Conservation (phyloP, 495 filamentous ascomycete species). For the Patellaria atrata region DNA sequence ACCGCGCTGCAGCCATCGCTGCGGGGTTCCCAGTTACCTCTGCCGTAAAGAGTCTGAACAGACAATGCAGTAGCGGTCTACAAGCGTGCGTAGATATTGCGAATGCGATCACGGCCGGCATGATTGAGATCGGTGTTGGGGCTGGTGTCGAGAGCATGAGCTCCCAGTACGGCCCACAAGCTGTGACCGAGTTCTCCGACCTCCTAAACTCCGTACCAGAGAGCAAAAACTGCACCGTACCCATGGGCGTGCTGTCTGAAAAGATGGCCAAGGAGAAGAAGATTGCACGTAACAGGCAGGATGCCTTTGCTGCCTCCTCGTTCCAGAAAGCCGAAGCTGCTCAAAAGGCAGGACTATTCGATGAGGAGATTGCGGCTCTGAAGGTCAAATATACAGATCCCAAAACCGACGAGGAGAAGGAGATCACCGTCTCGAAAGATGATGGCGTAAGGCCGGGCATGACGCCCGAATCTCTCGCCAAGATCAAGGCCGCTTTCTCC, state of each 20-base stretch:
- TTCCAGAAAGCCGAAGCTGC: slow-evolving; percentile 82
- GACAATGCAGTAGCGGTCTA: slow-evolving; percentile 81
- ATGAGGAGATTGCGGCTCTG: slow-evolving; percentile 81
- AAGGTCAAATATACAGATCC: slow-evolving; percentile 75
- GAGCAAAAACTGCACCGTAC: slow-evolving; percentile 90
- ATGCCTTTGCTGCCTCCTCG: slow-evolving; percentile 75
- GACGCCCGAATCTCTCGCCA: slow-evolving; percentile 68
- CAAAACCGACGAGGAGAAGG: slow-evolving; percentile 76
- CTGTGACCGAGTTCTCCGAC: slow-evolving; percentile 89
- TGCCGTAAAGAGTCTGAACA: slow-evolving; percentile 72
- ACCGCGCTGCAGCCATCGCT: slow-evolving; percentile 79
- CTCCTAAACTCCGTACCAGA: slow-evolving; percentile 72
- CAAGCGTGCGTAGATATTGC: slow-evolving; percentile 88
- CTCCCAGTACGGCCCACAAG: slow-evolving; percentile 78
- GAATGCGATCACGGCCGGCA: slow-evolving; percentile 71
- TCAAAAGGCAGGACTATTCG: slow-evolving; percentile 78
- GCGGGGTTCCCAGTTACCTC: slow-evolving; percentile 80
- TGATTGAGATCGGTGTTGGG: slow-evolving; percentile 91
- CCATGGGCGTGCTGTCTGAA: slow-evolving; percentile 92
- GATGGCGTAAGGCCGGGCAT: slow-evolving; percentile 80
- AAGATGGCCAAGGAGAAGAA: slow-evolving; percentile 78
- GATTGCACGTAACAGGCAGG: slow-evolving; percentile 60
- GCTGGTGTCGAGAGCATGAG: slow-evolving; percentile 98
- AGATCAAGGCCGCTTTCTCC: slow-evolving; percentile 84
- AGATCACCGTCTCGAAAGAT: slow-evolving; percentile 69